Evolutionary conservation across 495 filamentous ascomycete species (phyloP).

Genomic region (Hypoxylon fuscum): DNA sequence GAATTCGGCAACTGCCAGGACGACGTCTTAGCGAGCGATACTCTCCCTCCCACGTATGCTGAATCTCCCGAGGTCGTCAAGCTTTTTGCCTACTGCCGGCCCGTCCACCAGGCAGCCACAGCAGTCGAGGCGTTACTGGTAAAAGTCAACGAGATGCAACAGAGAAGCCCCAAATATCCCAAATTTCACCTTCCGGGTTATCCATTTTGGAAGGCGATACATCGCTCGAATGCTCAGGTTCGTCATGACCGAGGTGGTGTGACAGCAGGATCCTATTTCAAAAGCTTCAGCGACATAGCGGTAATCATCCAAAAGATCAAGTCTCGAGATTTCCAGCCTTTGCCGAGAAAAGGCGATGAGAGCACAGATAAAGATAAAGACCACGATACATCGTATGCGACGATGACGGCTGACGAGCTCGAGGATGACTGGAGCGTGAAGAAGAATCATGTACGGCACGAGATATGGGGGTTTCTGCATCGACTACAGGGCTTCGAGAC

Average conservation of each 20-base stretch:
- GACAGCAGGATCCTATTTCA: constrained; percentile 61
- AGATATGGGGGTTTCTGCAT: constrained; percentile 59
- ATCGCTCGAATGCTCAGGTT: constrained; percentile 64
- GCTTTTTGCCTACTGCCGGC: constrained; percentile 64
- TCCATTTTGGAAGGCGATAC: constrained; percentile 59
- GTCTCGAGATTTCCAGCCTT: constrained; percentile 37
- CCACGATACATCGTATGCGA: constrained; percentile 27
- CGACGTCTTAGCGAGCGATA: constrained; percentile 38
- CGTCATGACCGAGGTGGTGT: constrained; percentile 66
- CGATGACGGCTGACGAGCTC: constrained; percentile 39
- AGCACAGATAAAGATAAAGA: constrained; percentile 33
- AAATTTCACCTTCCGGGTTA: constrained; percentile 60
- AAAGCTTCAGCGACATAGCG: constrained; percentile 57
- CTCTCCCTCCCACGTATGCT: constrained; percentile 46
- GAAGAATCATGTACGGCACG: constrained; percentile 50
- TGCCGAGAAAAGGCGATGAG: constrained; percentile 36
- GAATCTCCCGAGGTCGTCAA: constrained; percentile 57
- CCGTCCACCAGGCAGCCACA: constrained; percentile 61
- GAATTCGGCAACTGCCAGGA: constrained; percentile 47
- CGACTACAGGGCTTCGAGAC: constrained; percentile 66
- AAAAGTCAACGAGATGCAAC: constrained; percentile 58
- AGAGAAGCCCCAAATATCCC: constrained; percentile 43
- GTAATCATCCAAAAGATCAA: constrained; percentile 39
- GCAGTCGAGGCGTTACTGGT: constrained; percentile 53
- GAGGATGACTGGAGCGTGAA: constrained; percentile 36